These are phyloP conservation scores for Cladosporium sp. DNA, from an alignment of 2,329 filamentous ascomycete species.

Conservation along the genomic window DNA sequence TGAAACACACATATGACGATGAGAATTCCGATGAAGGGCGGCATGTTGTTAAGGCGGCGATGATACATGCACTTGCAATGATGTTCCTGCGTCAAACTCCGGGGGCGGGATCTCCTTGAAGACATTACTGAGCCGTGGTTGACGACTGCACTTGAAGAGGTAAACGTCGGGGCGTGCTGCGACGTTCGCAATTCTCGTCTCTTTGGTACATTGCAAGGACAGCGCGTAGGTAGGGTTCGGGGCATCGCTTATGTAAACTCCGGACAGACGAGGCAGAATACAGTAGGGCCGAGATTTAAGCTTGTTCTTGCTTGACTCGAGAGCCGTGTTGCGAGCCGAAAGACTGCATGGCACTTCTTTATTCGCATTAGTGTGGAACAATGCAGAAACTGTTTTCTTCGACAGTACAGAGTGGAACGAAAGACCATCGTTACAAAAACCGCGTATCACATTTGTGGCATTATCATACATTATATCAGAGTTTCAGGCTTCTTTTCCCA, in stretches of 20 bases:
- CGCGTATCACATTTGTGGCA: background rate
- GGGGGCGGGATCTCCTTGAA: background rate
- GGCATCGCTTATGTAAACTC: background rate
- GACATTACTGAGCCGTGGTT: background rate
- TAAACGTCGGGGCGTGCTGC: background rate
- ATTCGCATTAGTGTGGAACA: background rate
- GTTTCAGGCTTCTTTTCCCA: background rate
- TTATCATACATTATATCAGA: slow-evolving; percentile 7
- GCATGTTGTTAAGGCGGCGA: background rate
- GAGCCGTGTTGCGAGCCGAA: background rate
- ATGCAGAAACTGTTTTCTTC: background rate
- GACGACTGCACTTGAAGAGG: background rate
- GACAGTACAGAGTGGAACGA: background rate
- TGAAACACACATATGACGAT: background rate
- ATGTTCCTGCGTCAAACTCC: background rate
- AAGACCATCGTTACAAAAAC: background rate
- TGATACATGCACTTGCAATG: background rate
- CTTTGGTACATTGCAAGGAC: background rate
- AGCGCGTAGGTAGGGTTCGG: background rate
- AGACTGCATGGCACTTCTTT: background rate
- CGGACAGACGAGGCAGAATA: background rate
- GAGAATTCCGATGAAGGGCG: background rate
- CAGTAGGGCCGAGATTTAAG: background rate
- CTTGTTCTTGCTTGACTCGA: background rate
- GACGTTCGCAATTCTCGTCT: background rate